These are phyloP conservation scores for Lactarius sp. DNA, from an alignment of 768 basidiomycete genomes.

Conservation along the genomic window DNA sequence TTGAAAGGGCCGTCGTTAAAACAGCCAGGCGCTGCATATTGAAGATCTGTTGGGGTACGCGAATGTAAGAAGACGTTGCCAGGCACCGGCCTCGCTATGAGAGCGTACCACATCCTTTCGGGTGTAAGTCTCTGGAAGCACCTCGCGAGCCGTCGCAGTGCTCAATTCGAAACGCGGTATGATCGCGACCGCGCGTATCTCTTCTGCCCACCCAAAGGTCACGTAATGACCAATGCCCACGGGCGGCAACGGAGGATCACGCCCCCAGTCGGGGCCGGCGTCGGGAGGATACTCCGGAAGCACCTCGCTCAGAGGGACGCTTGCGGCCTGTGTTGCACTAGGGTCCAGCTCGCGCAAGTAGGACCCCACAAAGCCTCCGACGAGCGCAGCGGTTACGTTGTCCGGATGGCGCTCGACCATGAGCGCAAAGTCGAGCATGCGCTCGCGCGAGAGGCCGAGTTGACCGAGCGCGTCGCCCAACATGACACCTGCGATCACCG, in stretches of 20 bases:
- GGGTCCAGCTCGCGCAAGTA: slow-evolving; percentile 88
- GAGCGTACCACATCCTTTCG: slow-evolving; percentile 77
- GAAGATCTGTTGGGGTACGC: slow-evolving; percentile 66
- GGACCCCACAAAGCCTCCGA: slow-evolving; percentile 95
- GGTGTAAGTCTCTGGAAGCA: slow-evolving; percentile 79
- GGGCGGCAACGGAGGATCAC: slow-evolving; percentile 83
- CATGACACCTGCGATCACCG: slow-evolving; percentile 96
- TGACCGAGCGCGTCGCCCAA: slow-evolving; percentile 80
- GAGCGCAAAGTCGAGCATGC: slow-evolving; percentile 90
- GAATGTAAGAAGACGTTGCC: background rate
- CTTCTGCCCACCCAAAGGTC: slow-evolving; percentile 77
- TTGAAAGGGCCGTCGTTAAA: slow-evolving; percentile 87
- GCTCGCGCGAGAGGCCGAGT: slow-evolving; percentile 59
- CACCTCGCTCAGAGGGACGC: slow-evolving; percentile 92
- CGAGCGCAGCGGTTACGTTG: slow-evolving; percentile 95
- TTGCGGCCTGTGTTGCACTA: slow-evolving; percentile 74
- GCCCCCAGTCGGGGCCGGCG: slow-evolving; percentile 88
- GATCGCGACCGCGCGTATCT: slow-evolving; percentile 88
- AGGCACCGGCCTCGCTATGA: background rate
- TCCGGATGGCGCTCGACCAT: slow-evolving; percentile 99
- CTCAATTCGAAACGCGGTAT: slow-evolving; percentile 94
- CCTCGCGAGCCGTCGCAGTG: slow-evolving; percentile 89
- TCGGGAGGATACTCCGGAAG: slow-evolving; percentile 93
- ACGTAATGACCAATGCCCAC: slow-evolving; percentile 91
- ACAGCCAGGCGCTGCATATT: slow-evolving; percentile 96